Evolutionary conservation across 768 basidiomycete species (phyloP), one percentile per base, ranked within the genome.

Genomic region (Rhizopogon salebrosus): DNA sequence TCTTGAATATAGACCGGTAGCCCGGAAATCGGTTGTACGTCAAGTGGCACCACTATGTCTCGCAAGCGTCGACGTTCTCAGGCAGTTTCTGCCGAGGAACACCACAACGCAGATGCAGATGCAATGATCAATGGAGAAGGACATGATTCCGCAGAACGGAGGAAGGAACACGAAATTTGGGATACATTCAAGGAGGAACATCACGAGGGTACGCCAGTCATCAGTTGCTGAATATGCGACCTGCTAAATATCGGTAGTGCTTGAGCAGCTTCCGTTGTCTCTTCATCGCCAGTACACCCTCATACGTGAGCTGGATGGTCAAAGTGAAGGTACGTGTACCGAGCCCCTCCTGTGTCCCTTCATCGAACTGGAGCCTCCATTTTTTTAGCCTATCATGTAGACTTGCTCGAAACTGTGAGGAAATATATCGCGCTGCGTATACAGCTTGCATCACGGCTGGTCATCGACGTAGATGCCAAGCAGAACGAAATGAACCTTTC

Each of bases 201-300:
- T 59, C 83, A 82, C 64, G 90, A 91, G 78, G 80, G 90, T 85
- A 39, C 45, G 75, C 56, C 31, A 40, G 16, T 29, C 31, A 43
- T 14, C 10, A 27, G 6, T 34, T 42, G 26, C 18, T 36, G 40
- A 16, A 6, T 31, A 31, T 22, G 38, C 45, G 49, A 40, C 41
- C 27, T 45, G 40, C 31, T 39, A 48, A 48, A 31, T 35, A 23
- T 20, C 41, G 39, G 27, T 48, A 93, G 90, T 84, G 43, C 75
- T 92, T 48, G 87, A 90, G 54, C 87, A 91, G 63, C 68, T 93
- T 7, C 91, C 91, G 1, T 69, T 90, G 50, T 83, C 85, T 24
- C 65, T 92, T 20, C 83, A 86, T 54, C 75, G 91, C 40, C 84
- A 85, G 49, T 84, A 83, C 61, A 75, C 78, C 27, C 72, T 93